phyloP scores from a whole-genome alignment of 805 yeast genomes.

The Kodamaea leandrae region DNA sequence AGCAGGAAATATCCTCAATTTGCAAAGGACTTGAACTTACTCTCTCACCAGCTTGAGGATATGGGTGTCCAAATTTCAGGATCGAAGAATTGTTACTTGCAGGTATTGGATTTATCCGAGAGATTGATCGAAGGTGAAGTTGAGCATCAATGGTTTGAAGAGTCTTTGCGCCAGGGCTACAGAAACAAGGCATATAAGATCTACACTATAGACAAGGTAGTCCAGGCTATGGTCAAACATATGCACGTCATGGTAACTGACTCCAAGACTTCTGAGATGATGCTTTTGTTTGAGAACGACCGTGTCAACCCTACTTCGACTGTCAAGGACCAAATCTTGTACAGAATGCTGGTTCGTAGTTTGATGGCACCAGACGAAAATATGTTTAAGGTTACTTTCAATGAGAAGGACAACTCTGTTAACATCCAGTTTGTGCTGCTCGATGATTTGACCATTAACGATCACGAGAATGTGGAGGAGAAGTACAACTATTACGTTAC shows the following conservation, averaged over 20 bases:
- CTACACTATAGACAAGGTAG: slow-evolving; percentile 89
- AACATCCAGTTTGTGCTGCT: slow-evolving; percentile 80
- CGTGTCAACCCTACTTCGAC: slow-evolving; percentile 62
- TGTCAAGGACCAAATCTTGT: slow-evolving; percentile 83
- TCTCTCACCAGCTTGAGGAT: slow-evolving; percentile 77
- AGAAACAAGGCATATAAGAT: slow-evolving; percentile 89
- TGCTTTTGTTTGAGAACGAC: slow-evolving; percentile 80
- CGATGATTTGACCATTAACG: slow-evolving; percentile 78
- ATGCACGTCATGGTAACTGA: slow-evolving; percentile 83
- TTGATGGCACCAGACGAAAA: slow-evolving; percentile 81
- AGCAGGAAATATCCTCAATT: slow-evolving; percentile 64
- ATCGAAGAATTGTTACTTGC: slow-evolving; percentile 63
- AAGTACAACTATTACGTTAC: slow-evolving; percentile 93
- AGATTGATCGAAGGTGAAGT: slow-evolving; percentile 82
- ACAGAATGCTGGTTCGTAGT: slow-evolving; percentile 82
- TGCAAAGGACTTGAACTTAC: slow-evolving; percentile 81
- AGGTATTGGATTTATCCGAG: slow-evolving; percentile 71
- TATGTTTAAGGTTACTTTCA: slow-evolving; percentile 82
- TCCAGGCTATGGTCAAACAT: slow-evolving; percentile 71
- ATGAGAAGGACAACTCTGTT: slow-evolving; percentile 50
- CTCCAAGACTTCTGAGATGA: slow-evolving; percentile 72
- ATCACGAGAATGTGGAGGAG: slow-evolving; percentile 71
- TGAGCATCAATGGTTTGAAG: slow-evolving; percentile 95
- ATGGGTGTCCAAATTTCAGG: slow-evolving; percentile 74
- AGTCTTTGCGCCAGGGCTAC: slow-evolving; percentile 90